These are phyloP conservation scores for Posidonia australis DNA, from an alignment of 106 monocot genomes.

Conservation along the genomic window DNA sequence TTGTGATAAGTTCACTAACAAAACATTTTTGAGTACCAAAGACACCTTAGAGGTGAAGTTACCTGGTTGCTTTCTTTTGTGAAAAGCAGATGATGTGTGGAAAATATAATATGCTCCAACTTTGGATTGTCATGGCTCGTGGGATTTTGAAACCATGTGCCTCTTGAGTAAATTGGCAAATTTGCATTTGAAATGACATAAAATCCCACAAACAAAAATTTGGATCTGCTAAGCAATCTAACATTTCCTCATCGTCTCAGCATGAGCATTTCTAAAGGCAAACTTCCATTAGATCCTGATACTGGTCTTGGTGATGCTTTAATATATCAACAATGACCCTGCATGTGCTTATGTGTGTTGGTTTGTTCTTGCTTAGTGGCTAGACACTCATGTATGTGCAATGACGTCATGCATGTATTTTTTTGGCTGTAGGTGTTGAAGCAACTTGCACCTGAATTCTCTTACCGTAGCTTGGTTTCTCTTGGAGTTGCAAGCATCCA, in stretches of 20 bases:
- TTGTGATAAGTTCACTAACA: too few relatives aligned
- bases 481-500: constrained; percentile 82
- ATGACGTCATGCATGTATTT: not conserved
- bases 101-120: too few relatives aligned
- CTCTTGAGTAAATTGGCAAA: too few relatives aligned
- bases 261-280: not conserved
- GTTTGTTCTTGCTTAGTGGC: not conserved
- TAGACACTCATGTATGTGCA: not conserved
- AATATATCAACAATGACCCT: not conserved
- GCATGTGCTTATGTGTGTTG: not conserved
- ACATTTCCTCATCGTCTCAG: not conserved
- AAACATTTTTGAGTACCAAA: too few relatives aligned
- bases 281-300: not conserved
- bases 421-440: constrained; percentile 42
- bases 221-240: too few relatives aligned
- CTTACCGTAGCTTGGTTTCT: constrained; percentile 62
- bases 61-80: too few relatives aligned
- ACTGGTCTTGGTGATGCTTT: not conserved
- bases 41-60: too few relatives aligned
- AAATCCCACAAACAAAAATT: too few relatives aligned
- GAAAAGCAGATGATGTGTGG: too few relatives aligned
- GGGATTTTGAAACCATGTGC: too few relatives aligned
- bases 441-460: constrained; percentile 67
- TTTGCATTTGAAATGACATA: too few relatives aligned
- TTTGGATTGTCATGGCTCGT: too few relatives aligned